Evolutionary conservation across 177 flowering plant genomes (phyloP).

Genomic region (Vitis hybrid): DNA sequence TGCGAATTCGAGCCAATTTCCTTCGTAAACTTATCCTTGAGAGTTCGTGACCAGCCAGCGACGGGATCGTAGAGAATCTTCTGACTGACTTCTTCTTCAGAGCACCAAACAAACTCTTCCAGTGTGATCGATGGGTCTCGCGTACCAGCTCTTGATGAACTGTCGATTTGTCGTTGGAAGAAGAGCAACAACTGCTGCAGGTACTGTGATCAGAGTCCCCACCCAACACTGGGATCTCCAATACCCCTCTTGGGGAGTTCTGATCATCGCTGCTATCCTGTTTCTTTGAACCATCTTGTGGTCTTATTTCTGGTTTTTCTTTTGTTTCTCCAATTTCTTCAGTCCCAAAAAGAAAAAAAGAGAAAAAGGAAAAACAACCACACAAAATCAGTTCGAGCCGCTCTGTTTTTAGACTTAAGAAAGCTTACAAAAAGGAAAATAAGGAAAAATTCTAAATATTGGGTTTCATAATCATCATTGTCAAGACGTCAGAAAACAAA

Average conservation of each 20-base stretch:
- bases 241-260: constrained; percentile 62
- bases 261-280: constrained; percentile 18
- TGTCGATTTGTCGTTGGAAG: constrained; percentile 14
- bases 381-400: no score
- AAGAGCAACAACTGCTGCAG: constrained; percentile 28
- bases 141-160: neutral
- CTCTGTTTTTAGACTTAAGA: no score
- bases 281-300: neutral
- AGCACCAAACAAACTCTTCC: constrained; percentile 52
- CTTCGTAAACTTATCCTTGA: constrained; percentile 37
- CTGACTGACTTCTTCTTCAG: constrained; percentile 63
- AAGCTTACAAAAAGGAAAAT: neutral
- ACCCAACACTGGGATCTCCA: constrained; percentile 48
- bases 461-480: no score
- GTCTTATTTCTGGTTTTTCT: constrained; percentile 21
- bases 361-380: neutral
- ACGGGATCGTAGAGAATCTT: constrained; percentile 51
- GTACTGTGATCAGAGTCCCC: constrained; percentile 51
- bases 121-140: constrained; percentile 34
- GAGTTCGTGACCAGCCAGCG: constrained; percentile 35
- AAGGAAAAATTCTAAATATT: neutral
- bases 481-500: no score
- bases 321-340: constrained; percentile 23
- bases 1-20: constrained; percentile 37
- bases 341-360: neutral